Evolutionary conservation across 2,329 filamentous ascomycete species (phyloP), one percentile per base, ranked within the genome.

Genomic region (Bretziella fagacearum): DNA sequence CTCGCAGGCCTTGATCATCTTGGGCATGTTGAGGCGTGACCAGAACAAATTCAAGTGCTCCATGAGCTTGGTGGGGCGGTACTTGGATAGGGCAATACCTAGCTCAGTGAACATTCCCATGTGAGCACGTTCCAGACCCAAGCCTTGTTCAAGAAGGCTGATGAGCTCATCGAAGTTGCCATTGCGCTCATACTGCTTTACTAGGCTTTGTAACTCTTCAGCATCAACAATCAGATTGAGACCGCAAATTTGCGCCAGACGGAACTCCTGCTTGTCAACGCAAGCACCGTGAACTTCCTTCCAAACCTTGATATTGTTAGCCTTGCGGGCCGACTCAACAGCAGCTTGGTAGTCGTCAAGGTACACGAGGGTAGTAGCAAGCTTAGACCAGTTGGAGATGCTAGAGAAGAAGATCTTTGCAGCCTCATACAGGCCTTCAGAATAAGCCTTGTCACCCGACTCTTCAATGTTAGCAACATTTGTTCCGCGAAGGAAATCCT

Each of bases 161-260:
- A 98, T 98, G 53, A 98, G 81, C 68, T 98, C 91, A 56, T 98
- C 91, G 55, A 98, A 98, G 73, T 95, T 98, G 50, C 91, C 91
- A 56, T 94, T 89, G 54, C 75, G 74, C 73, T 98, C 93, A 61
- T 98, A 98, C 61, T 96, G 86, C 68, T 87, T 87, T 56, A 96
- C 89, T 29, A 98, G 77, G 55, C 84, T 81, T 59, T 86, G 77
- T 44, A 98, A 71, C 63, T 98, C 91, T 63, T 98, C 91, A 22
- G 93, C 91, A 63, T 98, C 89, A 20, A 98, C 81, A 57, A 98
- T 95, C 51, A 98, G 71, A 68, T 98, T 96, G 52, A 98, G 78
- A 71, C 93, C 93, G 59, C 91, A 98, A 57, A 98, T 98, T 67
- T 96, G 91, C 22, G 93, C 91, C 51, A 98, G 81, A 52, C 89